Evolutionary conservation across 371 early-diverging fungal species (phyloP), one percentile per base, ranked within the genome.

Genomic region (Encephalitozoon romaleae): DNA sequence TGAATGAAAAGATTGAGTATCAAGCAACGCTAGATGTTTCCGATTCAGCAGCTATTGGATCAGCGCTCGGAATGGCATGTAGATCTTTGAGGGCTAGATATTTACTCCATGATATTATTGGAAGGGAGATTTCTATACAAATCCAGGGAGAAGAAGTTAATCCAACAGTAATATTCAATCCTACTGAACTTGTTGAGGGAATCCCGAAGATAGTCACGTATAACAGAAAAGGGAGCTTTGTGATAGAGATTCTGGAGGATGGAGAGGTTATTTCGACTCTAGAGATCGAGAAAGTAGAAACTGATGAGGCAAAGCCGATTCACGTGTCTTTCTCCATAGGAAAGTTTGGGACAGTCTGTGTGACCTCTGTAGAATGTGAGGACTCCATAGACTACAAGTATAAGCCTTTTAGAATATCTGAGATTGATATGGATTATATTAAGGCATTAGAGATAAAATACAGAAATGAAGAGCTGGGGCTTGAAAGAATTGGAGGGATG

Each of bases 41-140:
- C 8, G 77, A 78, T 34, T 43, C 74, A 4, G 45, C 74, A 11
- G 72, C 82, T 34, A 68, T 64, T 12, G 82, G 82, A 26, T 42
- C 75, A 21, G 54, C 80, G 26, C 65, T 82, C 2, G 75, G 45
- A 25, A 25, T 72, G 42, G 78, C 76, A 28, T 81, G 76, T 43
- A 77, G 53, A 11, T 21, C 43, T 0, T 26, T 65, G 0, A 49
- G 54, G 15, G 67, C 53, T 32, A 65, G 67, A 70, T 77, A 65
- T 39, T 68, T 47, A 39, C 41, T 77, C 4, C 51, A 81, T 53
- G 78, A 81, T 6, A 74, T 74, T 45, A 34, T 70, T 9, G 73
- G 74, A 9, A 72, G 72, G 18, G 51, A 53, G 18, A 66, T 77
- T 23, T 54, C 26, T n/a, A 64, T 69, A 12, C 43, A 25, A 34